These are phyloP conservation scores for Canariomyces notabilis DNA, from an alignment of 2,329 filamentous ascomycete species.

Conservation along the genomic window DNA sequence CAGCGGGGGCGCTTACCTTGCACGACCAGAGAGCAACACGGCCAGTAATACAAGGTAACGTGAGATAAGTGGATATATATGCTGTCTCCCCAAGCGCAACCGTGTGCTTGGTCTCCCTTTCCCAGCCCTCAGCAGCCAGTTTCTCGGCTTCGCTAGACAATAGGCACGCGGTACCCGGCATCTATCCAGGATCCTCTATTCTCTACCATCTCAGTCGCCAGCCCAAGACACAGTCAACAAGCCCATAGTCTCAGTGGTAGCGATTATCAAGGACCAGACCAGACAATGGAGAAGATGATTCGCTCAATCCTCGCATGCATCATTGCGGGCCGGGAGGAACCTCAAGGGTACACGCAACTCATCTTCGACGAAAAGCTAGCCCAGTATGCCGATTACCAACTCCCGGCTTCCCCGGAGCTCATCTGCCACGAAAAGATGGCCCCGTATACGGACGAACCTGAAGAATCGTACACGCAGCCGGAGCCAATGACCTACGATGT, in stretches of 20 bases:
- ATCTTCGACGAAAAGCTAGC: no score
- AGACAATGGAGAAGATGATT: constrained; percentile 7
- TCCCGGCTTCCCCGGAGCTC: no score
- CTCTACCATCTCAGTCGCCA: neutral
- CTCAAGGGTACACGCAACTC: constrained; percentile 12
- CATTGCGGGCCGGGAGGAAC: constrained; percentile 1
- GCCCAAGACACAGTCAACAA: neutral
- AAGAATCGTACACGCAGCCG: constrained; percentile 6
- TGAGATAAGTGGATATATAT: neutral
- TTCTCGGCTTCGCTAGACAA: constrained; percentile 12
- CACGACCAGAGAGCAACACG: neutral
- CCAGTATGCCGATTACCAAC: no score
- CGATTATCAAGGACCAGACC: neutral
- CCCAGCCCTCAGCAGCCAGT: constrained; percentile 7
- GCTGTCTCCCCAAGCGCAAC: neutral
- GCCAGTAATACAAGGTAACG: neutral
- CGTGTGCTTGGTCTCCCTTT: neutral
- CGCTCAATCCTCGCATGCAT: constrained; percentile 16
- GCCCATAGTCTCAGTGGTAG: no score
- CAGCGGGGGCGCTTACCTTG: neutral
- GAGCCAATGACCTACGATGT: constrained; percentile 10
- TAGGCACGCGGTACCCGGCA: neutral
- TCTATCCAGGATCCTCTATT: neutral
- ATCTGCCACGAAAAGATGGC: constrained; percentile 17
- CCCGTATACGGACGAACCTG: constrained; percentile 11